These are phyloP conservation scores for Vachellia pachyceras DNA, from an alignment of 306 rosid species.

Conservation along the genomic window DNA sequence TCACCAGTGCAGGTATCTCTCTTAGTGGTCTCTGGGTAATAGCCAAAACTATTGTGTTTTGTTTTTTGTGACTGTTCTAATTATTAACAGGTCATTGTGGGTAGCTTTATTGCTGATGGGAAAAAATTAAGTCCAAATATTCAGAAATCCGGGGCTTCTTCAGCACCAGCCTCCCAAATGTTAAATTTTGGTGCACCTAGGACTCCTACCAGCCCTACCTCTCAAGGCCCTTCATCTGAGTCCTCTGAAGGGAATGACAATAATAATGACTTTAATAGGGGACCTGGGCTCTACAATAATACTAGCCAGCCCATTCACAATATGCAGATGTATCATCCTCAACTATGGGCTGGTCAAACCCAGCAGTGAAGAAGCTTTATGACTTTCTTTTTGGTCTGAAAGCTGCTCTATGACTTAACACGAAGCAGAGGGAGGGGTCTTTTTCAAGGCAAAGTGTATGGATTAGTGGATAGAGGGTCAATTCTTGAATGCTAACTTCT, in stretches of 20 bases:
- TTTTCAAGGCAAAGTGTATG: conserved; percentile 37
- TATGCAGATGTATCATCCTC: conserved; percentile 73
- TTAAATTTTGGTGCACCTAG: conserved; percentile 64
- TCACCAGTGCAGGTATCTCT: conserved; percentile 78
- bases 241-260: conserved; percentile 79
- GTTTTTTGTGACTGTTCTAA: conserved; percentile 24
- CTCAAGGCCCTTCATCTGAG: conserved; percentile 87
- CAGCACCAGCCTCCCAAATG: conserved; percentile 65
- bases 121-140: conserved; percentile 59
- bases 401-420: conserved; percentile 30
- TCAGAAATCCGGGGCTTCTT: conserved; percentile 59
- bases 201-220: conserved; percentile 68
- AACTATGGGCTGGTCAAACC: conserved; percentile 76
- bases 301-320: conserved; percentile 62
- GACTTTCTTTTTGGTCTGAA: background rate
- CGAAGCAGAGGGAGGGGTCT: conserved; percentile 47
- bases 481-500: conserved; percentile 56
- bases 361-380: conserved; percentile 67
- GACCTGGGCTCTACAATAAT: conserved; percentile 64
- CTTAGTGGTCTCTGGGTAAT: background rate
- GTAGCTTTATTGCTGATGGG: conserved; percentile 79
- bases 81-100: conserved; percentile 73
- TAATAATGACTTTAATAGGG: conserved; percentile 62
- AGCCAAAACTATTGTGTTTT: conserved; percentile 19
- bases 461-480: conserved; percentile 49